Evolutionary conservation across 192 early-diverging fungal species (phyloP).

Genomic region (Pecoramyces ruminantium): DNA sequence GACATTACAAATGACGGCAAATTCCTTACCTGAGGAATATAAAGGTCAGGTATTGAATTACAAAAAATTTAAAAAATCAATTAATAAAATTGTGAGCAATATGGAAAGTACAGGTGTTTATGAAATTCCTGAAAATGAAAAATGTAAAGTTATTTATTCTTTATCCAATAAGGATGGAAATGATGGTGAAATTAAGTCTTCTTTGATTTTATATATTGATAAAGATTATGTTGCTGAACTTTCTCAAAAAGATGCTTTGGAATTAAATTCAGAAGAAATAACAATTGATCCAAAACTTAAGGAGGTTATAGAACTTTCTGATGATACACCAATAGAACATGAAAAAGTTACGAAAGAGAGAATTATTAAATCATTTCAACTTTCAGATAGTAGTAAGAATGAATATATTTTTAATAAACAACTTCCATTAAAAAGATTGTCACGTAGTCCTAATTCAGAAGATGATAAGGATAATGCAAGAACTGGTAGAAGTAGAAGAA

Average conservation of each 20-base stretch:
- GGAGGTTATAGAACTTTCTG: background rate
- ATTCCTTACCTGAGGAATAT: background rate
- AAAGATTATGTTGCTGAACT: background rate
- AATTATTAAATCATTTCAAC: background rate
- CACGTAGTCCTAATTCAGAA: background rate
- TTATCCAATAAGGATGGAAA: background rate
- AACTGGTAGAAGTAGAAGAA: background rate
- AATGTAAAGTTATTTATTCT: background rate
- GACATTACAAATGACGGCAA: background rate
- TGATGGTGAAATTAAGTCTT: background rate
- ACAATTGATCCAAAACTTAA: background rate
- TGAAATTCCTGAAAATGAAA: background rate
- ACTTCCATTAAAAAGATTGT: background rate
- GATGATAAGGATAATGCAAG: background rate
- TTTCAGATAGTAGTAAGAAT: background rate
- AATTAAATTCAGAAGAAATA: background rate
- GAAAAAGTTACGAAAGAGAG: background rate
- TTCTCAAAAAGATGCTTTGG: background rate
- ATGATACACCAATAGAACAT: background rate
- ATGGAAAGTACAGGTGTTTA: background rate
- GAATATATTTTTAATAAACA: background rate
- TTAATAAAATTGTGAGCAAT: background rate
- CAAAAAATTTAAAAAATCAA: background rate
- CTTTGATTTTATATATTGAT: background rate
- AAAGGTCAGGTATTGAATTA: background rate